Conservation (phyloP, 148 eudicot genomes). For the Euryodendron excelsum region DNA sequence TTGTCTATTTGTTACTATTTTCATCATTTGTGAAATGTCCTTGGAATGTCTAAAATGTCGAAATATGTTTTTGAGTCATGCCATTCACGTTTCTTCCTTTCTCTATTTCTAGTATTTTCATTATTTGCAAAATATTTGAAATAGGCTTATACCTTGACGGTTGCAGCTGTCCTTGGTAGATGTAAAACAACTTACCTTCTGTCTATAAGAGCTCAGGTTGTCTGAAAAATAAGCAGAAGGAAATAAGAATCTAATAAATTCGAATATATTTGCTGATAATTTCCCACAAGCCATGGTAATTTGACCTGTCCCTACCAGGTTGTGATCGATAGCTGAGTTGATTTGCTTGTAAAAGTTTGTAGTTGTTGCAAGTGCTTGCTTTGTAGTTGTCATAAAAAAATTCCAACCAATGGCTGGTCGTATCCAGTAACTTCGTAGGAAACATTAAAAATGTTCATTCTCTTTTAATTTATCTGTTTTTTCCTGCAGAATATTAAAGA, state of each 20-base stretch:
- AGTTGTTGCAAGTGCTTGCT: background rate
- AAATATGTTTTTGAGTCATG: background rate
- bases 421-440: background rate
- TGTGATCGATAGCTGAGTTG: background rate
- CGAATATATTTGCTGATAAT: background rate
- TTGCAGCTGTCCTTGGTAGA: no score
- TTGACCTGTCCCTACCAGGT: background rate
- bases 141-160: no score
- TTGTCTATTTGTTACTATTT: background rate
- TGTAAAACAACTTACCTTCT: no score
- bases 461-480: conserved; percentile 6
- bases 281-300: background rate
- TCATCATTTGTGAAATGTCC: background rate
- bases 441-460: background rate
- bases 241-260: background rate
- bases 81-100: background rate
- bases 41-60: background rate
- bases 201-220: no score
- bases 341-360: no score
- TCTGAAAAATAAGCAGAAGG: background rate
- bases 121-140: no score
- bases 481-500: conserved; percentile 83
- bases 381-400: background rate
- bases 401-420: background rate
- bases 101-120: no score